Percentiles rank a stretch among this genome's conserved stretches.
Evolutionary conservation across 108 stramenopile species (phyloP).

Genomic region (Cyclotella cryptica): DNA sequence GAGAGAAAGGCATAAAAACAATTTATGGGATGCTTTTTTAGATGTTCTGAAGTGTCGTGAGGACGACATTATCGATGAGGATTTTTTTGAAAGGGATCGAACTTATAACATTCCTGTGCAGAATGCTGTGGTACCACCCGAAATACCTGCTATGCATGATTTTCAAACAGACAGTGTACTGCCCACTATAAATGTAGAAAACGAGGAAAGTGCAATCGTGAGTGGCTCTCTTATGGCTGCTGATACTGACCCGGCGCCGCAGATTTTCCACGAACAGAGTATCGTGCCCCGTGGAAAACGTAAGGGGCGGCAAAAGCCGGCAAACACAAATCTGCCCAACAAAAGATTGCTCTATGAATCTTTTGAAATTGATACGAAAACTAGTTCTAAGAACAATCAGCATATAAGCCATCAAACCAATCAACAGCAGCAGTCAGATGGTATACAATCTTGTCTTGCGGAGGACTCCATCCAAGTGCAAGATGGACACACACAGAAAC

Average conservation of each 20-base stretch:
- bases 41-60: constrained; percentile 7
- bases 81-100: background rate
- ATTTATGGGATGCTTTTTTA: constrained; percentile 20
- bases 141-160: background rate
- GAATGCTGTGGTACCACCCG: background rate
- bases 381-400: too few species aligned
- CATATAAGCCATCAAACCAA: too few species aligned
- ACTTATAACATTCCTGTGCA: background rate
- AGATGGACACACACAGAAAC: background rate
- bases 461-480: background rate
- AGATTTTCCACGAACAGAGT: too few species aligned
- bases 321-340: too few species aligned
- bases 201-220: background rate
- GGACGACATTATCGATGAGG: constrained; percentile 5
- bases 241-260: too few species aligned
- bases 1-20: background rate
- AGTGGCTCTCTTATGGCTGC: too few species aligned
- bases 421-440: too few species aligned
- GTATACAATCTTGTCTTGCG: background rate
- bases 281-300: too few species aligned
- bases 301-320: too few species aligned
- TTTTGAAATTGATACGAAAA: too few species aligned
- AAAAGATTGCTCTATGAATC: too few species aligned
- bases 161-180: background rate
- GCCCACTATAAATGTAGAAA: background rate